Conservation (phyloP, 2,329 filamentous ascomycete genomes). For the Aspergillus calidoustus region DNA sequence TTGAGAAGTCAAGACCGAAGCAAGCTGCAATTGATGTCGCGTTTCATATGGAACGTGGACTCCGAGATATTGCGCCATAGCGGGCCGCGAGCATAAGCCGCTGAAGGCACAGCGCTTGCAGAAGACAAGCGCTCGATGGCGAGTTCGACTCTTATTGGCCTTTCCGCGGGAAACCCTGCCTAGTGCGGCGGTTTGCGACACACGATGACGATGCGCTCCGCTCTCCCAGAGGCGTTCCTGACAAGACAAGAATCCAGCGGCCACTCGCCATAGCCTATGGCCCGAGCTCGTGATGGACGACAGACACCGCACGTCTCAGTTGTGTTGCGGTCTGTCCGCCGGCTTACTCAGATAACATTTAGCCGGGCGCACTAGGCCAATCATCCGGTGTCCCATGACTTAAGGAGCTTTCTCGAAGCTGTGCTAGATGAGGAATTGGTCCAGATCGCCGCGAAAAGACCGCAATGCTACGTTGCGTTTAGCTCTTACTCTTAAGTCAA, state of each 20-base stretch:
- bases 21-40: background rate
- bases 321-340: background rate
- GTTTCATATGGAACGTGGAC: background rate
- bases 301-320: background rate
- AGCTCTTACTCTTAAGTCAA: background rate
- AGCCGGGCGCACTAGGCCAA: background rate
- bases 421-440: constrained; percentile 1
- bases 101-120: background rate
- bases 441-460: constrained; percentile 1
- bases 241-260: background rate
- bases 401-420: constrained; percentile 5
- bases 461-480: background rate
- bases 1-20: background rate
- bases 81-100: background rate
- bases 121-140: constrained; percentile 10
- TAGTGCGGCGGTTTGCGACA: constrained; percentile 4
- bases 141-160: constrained; percentile 13
- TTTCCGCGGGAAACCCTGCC: constrained; percentile 22
- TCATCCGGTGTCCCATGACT: constrained; percentile 6
- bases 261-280: background rate
- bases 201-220: background rate
- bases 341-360: background rate
- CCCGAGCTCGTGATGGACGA: background rate
- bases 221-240: background rate
- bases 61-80: background rate